Base-by-base conservation (phyloP, 352 stramenopile genomes). In the Globisporangium lucens region DNA sequence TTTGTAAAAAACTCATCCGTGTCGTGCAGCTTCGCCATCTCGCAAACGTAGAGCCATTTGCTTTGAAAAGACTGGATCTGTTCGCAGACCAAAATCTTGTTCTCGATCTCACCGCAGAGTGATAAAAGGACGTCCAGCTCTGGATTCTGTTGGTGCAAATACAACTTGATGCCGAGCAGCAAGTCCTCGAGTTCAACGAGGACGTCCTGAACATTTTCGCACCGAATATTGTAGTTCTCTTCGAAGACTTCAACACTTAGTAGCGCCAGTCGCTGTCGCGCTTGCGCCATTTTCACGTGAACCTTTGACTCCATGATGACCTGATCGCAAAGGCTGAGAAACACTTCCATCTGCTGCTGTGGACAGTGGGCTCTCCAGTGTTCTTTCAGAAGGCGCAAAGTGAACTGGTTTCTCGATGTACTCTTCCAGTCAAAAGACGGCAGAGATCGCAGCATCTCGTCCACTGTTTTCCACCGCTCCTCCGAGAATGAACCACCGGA, bases 1-100 rank as follows among this genome's bases (percentile, higher is more conserved):
- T 72, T 56, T n/a, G 68, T 73, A 69, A 89, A 83, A 36, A 83
- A 89, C 38, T 91, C 83, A 3, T 91, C 80, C 3, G 86, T 68
- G 29, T 91, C 83, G 49, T 89, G 80, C 0, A 91, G 60, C 43
- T 82, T 78, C 3, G 75, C 75, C 29, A 83, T 64, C 65, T 87
- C 74, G 52, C 78, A 89, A 5, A 82, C 35, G 2, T 77, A 33
- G 4, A 73, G 63, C 80, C 80, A 89, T n/a, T 78, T 49, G 22
- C 63, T 63, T 41, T 90, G 79, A 29, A 89, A 90, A 2, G 12
- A 15, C 9, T 73, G 17, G 22, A 90, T 71, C 4, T 66, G 70
- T 17, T 79, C 70, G 17, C 82, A 89, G 0, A 89, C 49, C 1
- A 12, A 10, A 2, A 70, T 56, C 29, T 76, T 79, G 1, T 62